Base-by-base conservation (phyloP, 2,329 filamentous ascomycete genomes). In the Phaeosphaeriaceae sp. region DNA sequence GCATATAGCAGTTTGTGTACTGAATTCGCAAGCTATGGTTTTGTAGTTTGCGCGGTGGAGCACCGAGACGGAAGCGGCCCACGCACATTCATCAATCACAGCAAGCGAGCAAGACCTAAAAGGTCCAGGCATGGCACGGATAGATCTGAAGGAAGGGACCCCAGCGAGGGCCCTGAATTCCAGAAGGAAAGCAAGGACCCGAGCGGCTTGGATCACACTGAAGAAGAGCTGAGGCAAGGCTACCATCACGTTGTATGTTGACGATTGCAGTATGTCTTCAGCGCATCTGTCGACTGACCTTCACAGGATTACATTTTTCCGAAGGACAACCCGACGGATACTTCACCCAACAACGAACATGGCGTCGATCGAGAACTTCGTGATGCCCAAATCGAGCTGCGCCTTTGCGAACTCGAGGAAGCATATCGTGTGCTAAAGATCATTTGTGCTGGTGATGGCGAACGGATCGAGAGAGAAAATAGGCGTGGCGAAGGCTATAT, bases 1-100 rank as follows among this genome's bases (percentile, higher is more conserved):
- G 84, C 83, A 61, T 89, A 88, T 67, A 88, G 85, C 19, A 82
- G 83, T 17, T 78, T 90, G 1, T 90, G 87, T 63, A 86, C 87
- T 7, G 87, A 90, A 45, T 85, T 90, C 62, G 88, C 87, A 0
- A 88, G 85, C 67, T 87, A 88, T 63, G 87, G 88, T 0, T 88
- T 89, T 64, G 79, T 90, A 0, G 86, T 90, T 0, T 83, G 87
- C 33, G 86, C 87, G 0, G 68, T 90, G 22, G 88, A 91, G 73
- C 88, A 90, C 70, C 76, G 88, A 25, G 88, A 90, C 69, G 88
- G 88, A 0, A 87, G 84, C 54, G 86, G 86, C 2, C 86, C 88
- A 3, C 78, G 87, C 48, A 86, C 85, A 0, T 86, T 84, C 58
- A 81, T 90, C 56, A 89, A 88, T 64, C 80, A 88, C 47, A 79